phyloP scores from a whole-genome alignment of 805 yeast genomes.

The Wickerhamiella siamensis region DNA sequence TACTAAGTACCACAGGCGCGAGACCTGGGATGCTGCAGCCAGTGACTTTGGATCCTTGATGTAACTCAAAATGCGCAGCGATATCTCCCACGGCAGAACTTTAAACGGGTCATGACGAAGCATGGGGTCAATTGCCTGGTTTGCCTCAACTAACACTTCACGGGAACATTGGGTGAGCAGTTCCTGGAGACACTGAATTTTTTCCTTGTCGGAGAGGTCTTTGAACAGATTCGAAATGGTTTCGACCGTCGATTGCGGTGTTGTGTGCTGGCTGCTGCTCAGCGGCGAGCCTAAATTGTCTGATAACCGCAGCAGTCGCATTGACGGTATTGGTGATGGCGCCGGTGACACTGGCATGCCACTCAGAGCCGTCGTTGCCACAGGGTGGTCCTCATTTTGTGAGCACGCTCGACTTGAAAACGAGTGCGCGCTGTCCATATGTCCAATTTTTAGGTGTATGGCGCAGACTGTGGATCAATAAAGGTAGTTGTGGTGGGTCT shows the following conservation, averaged over 20 bases:
- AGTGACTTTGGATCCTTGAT: conserved; percentile 70
- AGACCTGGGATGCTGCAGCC: conserved; percentile 87
- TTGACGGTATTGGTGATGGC: conserved; percentile 20
- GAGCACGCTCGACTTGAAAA: neutral
- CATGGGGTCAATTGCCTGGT: conserved; percentile 24
- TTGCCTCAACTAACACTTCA: conserved; percentile 19
- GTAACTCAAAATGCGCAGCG: conserved; percentile 69
- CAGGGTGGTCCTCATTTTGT: neutral
- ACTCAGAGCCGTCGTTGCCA: neutral
- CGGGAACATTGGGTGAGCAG: conserved; percentile 18
- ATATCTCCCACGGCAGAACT: conserved; percentile 61
- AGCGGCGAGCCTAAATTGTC: neutral
- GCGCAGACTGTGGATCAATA: no score
- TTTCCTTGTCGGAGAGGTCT: conserved; percentile 12
- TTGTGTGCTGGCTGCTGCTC: neutral
- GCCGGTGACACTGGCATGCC: conserved; percentile 20
- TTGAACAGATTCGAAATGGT: conserved; percentile 11
- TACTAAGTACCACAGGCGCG: conserved; percentile 52
- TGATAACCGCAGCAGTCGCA: conserved; percentile 8
- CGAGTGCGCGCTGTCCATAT: neutral
- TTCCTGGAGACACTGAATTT: conserved; percentile 14
- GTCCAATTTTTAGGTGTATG: no score
- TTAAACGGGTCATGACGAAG: conserved; percentile 30
- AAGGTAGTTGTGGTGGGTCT: no score
- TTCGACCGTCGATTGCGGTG: neutral